Evolutionary conservation across 176 grass and related monocot genomes (phyloP).

Genomic region (Hsuehochloa calcarea): DNA sequence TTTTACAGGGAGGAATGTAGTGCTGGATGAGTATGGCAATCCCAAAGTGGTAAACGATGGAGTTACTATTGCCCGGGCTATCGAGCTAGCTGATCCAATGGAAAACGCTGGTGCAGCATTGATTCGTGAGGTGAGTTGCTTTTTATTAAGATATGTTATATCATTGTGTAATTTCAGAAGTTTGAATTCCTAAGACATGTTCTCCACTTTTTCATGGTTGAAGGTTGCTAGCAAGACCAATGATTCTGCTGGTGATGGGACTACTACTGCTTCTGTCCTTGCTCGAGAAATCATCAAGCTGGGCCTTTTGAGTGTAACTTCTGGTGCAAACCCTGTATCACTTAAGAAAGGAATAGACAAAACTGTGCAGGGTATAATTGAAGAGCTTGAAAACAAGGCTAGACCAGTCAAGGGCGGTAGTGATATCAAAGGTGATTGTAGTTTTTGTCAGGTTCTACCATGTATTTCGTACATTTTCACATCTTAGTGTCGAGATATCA

Average conservation of each 20-base stretch:
- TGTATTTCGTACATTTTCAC: background rate
- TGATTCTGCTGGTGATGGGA: conserved; percentile 94
- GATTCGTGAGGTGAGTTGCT: conserved; percentile 53
- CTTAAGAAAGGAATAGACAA: conserved; percentile 97
- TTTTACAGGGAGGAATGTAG: conserved; percentile 65
- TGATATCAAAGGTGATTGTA: conserved; percentile 73
- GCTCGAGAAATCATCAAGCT: conserved; percentile 90
- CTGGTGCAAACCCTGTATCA: conserved; percentile 80
- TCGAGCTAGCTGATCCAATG: conserved; percentile 75
- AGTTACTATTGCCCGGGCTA: conserved; percentile 69
- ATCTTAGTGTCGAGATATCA: background rate
- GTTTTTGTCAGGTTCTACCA: background rate
- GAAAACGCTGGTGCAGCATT: conserved; percentile 70
- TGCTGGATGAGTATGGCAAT: conserved; percentile 60
- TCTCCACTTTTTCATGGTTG: background rate
- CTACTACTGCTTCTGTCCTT: conserved; percentile 80
- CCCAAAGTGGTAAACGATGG: conserved; percentile 78
- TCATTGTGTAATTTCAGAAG: background rate
- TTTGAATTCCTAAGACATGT: background rate
- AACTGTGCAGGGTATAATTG: conserved; percentile 65
- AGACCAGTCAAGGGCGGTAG: conserved; percentile 74
- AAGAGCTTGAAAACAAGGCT: conserved; percentile 77
- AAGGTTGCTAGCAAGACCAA: conserved; percentile 97
- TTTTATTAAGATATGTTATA: background rate
- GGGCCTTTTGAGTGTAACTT: conserved; percentile 80